Evolutionary conservation across 2,329 filamentous ascomycete species (phyloP), one percentile per base, ranked within the genome.

Genomic region (Grosmannia huntii): DNA sequence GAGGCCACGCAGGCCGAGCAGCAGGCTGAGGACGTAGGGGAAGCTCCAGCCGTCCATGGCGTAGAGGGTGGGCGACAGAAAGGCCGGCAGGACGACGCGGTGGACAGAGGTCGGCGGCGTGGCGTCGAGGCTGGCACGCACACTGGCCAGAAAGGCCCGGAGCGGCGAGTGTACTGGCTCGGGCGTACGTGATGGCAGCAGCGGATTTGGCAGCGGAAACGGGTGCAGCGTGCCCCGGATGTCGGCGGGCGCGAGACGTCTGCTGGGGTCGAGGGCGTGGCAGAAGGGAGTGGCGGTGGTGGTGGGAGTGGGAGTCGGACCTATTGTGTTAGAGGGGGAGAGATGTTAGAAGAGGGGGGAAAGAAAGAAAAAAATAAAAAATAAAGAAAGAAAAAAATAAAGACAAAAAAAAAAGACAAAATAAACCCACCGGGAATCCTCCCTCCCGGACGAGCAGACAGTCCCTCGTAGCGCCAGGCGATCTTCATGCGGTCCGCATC

Each of bases 401-500:
- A 38, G 14, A 16, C 2, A 38, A 10, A 38, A 12, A 38, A 6
- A 16, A 16, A 16, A 5, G 16, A 6, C 1, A 41, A 5, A 19
- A 41, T 19, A 19, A 41, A 41, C 12, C 19, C 38, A 41, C 38
- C 38, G 12, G 38, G 38, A 41, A 14, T 41, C 38, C 38, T 41
- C 14, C 16, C 23, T 28, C 54, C 55, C 44, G 60, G 38, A 38
- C 53, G 58, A 3, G 57, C 28, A 6, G 61, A 87, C 57, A 97
- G 72, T 38, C 84, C 81, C 71, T 97, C 91, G 73, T 99, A 99
- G 70, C 94, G 81, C 94, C 94, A 99, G 4, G 94, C 94, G 75
- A 99, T 99, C 75, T 96, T 97, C 94, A 99, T 97, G 71, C 86
- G 91, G 62, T 92, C 87, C 16, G 78, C 77, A 19, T 67, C 57